These are phyloP conservation scores for Knoxdaviesia capensis DNA, from an alignment of 2,329 filamentous ascomycete species.

Conservation along the genomic window DNA sequence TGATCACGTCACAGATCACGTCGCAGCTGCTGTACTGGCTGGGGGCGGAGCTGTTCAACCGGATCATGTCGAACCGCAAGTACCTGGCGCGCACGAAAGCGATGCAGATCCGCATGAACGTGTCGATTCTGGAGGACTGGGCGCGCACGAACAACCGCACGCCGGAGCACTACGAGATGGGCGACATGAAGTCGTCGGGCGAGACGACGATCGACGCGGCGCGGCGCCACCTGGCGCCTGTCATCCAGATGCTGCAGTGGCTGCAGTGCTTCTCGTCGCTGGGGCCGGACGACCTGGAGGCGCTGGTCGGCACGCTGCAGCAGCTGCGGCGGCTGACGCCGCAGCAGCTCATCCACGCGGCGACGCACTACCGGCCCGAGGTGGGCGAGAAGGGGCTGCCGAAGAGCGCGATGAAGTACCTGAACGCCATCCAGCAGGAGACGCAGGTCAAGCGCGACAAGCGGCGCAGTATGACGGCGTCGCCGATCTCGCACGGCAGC, in stretches of 20 bases:
- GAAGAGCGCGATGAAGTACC: constrained; percentile 67
- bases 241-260: constrained; percentile 93
- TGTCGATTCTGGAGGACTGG: constrained; percentile 91
- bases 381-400: constrained; percentile 85
- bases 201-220: constrained; percentile 76
- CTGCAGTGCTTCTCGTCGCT: constrained; percentile 93
- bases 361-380: constrained; percentile 82
- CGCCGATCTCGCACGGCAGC: constrained; percentile 16
- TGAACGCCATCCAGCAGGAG: constrained; percentile 62
- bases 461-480: constrained; percentile 24
- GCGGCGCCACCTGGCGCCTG: constrained; percentile 65
- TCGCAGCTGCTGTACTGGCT: constrained; percentile 94
- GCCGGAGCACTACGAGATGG: constrained; percentile 88
- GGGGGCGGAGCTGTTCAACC: constrained; percentile 88
- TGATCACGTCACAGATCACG: constrained; percentile 80
- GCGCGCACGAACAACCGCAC: constrained; percentile 81
- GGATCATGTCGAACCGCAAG: constrained; percentile 88
- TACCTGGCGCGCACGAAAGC: constrained; percentile 93
- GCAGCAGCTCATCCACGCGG: constrained; percentile 77
- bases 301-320: constrained; percentile 70
- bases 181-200: constrained; percentile 65
- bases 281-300: constrained; percentile 66
- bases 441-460: constrained; percentile 37
- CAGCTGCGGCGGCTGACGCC: constrained; percentile 72
- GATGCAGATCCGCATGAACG: constrained; percentile 99